Evolutionary conservation across 495 filamentous ascomycete species (phyloP), one percentile per base, ranked within the genome.

Genomic region (Patellaria atrata): DNA sequence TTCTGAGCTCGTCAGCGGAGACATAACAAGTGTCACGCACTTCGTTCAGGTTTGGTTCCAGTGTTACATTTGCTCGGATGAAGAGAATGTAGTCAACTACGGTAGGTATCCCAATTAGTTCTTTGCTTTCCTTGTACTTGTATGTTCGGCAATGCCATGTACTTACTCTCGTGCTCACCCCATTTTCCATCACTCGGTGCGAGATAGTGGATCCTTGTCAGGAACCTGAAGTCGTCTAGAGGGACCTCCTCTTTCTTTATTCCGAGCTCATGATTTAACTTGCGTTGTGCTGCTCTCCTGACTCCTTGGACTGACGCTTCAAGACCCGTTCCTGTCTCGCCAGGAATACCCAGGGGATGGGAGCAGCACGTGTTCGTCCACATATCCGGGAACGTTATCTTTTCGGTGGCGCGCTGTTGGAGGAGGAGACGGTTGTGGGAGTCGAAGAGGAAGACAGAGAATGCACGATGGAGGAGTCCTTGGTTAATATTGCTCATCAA

Each of bases 281-380:
- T 99, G 31, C 89, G 71, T 59, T 83, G 77, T 16, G 89, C 89
- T 14, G 89, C 89, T 22, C 80, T 71, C 61, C 83, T 84, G 41
- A 91, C 91, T 3, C 89, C 89, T 41, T 69, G 56, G 14, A 94
- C 66, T 0, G 85, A 78, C 39, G 78, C 77, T 15, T 74, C 75
- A 14, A 97, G 67, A 52, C 82, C 77, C 9, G 75, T 70, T 35
- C 89, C 89, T 2, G 83, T 92, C 69, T 99, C 89, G 14, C 74
- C 79, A 13, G 89, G 78, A 36, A 94, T 77, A 19, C 82, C 82
- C 34, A 99, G 65, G 6, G 89, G 89, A 58, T 99, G 89, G 20
- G 89, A 99, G 65, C 89, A 99, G 70, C 89, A 99, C 24, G 89
- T 99, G 60, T 99, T 99, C 38, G 89, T 99, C 89, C 89, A 99